Evolutionary conservation across 176 grass and related monocot genomes (phyloP).

Genomic region (Rhynchospora pubera): DNA sequence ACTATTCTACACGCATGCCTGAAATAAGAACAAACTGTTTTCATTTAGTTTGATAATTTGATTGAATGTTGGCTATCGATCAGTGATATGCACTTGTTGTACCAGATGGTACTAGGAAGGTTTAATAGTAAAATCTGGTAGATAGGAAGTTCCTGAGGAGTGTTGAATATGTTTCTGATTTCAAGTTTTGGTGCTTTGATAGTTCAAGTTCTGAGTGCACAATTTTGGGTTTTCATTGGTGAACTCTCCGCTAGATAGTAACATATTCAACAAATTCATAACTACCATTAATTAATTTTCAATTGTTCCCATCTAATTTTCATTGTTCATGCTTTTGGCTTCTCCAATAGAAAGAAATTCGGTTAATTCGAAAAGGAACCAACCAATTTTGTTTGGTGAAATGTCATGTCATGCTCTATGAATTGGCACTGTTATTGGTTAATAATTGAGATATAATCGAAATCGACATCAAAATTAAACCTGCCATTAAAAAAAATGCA

Average conservation of each 20-base stretch:
- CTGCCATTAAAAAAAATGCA: not conserved
- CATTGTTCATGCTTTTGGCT: not conserved
- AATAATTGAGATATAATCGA: not conserved
- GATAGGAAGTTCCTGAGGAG: too few relatives aligned
- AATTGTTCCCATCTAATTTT: not conserved
- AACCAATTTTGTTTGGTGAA: constrained; percentile 2
- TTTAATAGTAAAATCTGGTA: too few relatives aligned
- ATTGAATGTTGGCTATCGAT: too few relatives aligned
- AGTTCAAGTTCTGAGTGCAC: not conserved
- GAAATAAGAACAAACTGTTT: too few relatives aligned
- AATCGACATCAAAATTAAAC: not conserved
- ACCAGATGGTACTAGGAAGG: too few relatives aligned
- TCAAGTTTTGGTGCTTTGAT: too few relatives aligned
- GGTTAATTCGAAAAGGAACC: not conserved
- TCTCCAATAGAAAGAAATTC: not conserved
- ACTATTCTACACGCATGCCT: too few relatives aligned
- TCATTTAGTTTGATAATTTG: too few relatives aligned
- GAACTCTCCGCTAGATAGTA: not conserved
- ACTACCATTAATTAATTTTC: not conserved
- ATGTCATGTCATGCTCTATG: not conserved
- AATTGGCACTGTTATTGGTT: not conserved
- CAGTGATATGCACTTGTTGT: too few relatives aligned
- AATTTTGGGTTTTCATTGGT: constrained; percentile 12
- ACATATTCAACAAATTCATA: not conserved
- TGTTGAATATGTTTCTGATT: too few relatives aligned